These are phyloP conservation scores for Codiaeum variegatum DNA, from an alignment of 441 rosid species.

Conservation along the genomic window DNA sequence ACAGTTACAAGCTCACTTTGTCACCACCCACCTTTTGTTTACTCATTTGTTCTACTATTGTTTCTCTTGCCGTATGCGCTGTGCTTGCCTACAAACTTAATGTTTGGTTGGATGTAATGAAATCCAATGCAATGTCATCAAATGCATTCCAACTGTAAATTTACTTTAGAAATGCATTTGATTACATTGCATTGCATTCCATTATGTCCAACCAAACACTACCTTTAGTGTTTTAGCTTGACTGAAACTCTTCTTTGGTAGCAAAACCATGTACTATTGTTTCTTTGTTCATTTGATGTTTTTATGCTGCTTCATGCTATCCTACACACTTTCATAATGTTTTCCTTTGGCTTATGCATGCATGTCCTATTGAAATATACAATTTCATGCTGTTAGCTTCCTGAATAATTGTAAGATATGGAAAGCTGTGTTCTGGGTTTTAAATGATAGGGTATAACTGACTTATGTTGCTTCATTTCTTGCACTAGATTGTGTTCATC, in stretches of 20 bases:
- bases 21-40: not conserved
- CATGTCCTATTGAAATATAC: not conserved
- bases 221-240: not conserved
- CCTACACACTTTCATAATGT: not conserved
- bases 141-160: too few species aligned
- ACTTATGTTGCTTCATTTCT: conserved; percentile 20
- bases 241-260: not conserved
- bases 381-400: conserved; percentile 12
- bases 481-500: conserved; percentile 57
- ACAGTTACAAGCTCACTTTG: conserved; percentile 1
- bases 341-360: not conserved
- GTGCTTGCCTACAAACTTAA: too few species aligned
- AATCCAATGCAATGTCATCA: too few species aligned
- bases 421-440: conserved; percentile 9
- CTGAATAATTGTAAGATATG: not conserved
- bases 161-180: too few species aligned
- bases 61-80: conserved; percentile 8
- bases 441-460: conserved; percentile 3
- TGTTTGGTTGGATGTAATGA: too few species aligned
- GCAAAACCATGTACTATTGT: conserved; percentile 1
- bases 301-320: conserved; percentile 7
- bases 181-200: too few species aligned
- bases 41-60: not conserved
- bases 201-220: too few species aligned
- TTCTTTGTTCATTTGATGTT: not conserved